These are phyloP conservation scores for Linnemannia zychae DNA, from an alignment of 192 early-diverging fungal genomes.

Conservation along the genomic window DNA sequence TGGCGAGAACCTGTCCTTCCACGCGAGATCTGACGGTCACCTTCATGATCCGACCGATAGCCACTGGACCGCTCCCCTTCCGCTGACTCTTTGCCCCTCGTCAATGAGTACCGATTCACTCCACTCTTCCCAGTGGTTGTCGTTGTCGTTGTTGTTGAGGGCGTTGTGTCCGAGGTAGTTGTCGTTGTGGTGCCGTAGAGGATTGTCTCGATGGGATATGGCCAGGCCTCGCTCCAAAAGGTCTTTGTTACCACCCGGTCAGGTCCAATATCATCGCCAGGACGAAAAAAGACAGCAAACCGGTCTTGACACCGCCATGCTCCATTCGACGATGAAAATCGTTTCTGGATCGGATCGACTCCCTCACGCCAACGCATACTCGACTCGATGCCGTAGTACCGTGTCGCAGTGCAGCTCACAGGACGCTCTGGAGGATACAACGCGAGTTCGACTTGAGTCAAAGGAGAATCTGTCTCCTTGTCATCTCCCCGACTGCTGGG, in stretches of 20 bases:
- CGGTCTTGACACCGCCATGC: slow-evolving; percentile 56
- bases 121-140: not conserved
- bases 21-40: slow-evolving; percentile 20
- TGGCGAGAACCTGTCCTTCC: slow-evolving; percentile 12
- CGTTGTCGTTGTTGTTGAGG: not conserved
- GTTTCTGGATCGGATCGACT: slow-evolving; percentile 46
- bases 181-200: slow-evolving; percentile 34
- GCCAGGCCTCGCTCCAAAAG: slow-evolving; percentile 58
- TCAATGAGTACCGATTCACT: not conserved
- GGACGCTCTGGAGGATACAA: slow-evolving; percentile 13
- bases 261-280: slow-evolving; percentile 47
- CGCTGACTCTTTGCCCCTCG: not conserved
- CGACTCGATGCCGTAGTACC: slow-evolving; percentile 51
- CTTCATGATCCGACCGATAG: slow-evolving; percentile 31
- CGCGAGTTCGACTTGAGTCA: not conserved
- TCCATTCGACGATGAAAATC: slow-evolving; percentile 49
- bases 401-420: slow-evolving; percentile 33
- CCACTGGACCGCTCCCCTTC: not conserved
- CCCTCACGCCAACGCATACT: slow-evolving; percentile 57
- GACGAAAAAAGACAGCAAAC: slow-evolving; percentile 50
- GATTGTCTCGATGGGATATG: slow-evolving; percentile 54
- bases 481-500: not conserved
- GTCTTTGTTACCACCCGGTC: slow-evolving; percentile 54
- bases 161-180: not conserved
- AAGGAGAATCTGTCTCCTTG: slow-evolving; percentile 8